Conservation (phyloP, 371 early-diverging fungal species). For the Rhizopus microsporus region DNA sequence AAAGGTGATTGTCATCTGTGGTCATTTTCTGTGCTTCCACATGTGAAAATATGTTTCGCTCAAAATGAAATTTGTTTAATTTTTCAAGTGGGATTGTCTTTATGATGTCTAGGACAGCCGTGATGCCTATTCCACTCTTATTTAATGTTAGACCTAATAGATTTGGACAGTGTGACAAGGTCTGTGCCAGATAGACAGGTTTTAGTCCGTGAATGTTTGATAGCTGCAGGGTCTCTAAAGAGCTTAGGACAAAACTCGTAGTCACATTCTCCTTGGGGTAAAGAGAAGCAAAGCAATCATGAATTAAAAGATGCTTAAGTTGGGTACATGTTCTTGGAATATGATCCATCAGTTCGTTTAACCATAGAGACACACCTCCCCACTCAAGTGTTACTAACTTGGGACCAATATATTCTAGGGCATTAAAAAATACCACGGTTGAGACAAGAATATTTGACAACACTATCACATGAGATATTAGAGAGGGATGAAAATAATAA, state of each 20-base stretch:
- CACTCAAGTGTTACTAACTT: slow-evolving; percentile 19
- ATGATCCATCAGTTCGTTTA: slow-evolving; percentile 25
- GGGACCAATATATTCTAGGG: slow-evolving; percentile 17
- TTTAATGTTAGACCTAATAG: slow-evolving; percentile 14
- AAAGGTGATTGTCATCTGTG: not conserved
- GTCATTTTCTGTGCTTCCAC: not conserved
- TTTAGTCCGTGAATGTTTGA: slow-evolving; percentile 30
- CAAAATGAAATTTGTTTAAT: slow-evolving; percentile 16
- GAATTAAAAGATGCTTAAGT: slow-evolving; percentile 19
- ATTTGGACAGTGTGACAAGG: slow-evolving; percentile 21
- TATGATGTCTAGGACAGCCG: slow-evolving; percentile 22
- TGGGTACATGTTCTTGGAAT: slow-evolving; percentile 21
- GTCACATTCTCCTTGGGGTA: not conserved
- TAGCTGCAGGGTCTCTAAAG: slow-evolving; percentile 13
- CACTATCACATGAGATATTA: slow-evolving; percentile 7
- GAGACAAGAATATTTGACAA: slow-evolving; percentile 27
- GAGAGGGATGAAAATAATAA: not conserved
- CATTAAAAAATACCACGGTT: slow-evolving; percentile 17
- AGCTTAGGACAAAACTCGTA: not conserved
- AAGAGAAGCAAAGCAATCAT: slow-evolving; percentile 30
- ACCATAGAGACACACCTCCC: slow-evolving; percentile 26
- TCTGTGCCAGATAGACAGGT: slow-evolving; percentile 10
- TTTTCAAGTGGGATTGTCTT: not conserved
- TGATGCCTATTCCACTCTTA: slow-evolving; percentile 24
- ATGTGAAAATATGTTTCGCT: slow-evolving; percentile 8